Base-by-base conservation (phyloP, 805 yeast species). In the Isabelozyma rhagii region DNA sequence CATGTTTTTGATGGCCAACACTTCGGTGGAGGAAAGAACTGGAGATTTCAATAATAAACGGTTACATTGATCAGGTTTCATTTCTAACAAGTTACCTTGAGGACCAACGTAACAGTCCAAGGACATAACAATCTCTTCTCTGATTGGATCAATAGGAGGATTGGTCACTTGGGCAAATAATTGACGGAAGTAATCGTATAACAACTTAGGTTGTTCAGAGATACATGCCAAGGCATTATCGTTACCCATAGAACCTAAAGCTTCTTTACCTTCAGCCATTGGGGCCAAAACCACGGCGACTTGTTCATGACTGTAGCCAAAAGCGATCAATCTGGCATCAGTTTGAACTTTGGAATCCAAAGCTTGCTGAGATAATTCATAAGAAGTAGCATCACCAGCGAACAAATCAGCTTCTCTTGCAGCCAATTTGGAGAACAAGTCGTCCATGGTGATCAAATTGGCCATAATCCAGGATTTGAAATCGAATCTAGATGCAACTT, bases 211-310 rank as follows among this genome's bases (percentile, higher is more conserved):
- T 71, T 91, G 96, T 65, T 89, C 93, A 39, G 96, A 86, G 58
- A 93, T 74, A 72, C 99, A 94, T 0, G 98, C 98, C 56, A 93
- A 77, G 10, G 98, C 96, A 46, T 94, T 84, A 66, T 93, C 99
- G 65, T 93, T 93, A 78, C 99, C 99, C 99, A 93, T 93, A 15
- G 97, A 92, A 14, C 99, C 98, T 47, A 93, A 78, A 10, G 97
- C 91, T 73, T 93, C 99, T 66, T 92, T 93, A 53, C 93, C 97
- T 57, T 83, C 86, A 41, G 96, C 97, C 99, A 93, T 94, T 54
- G 98, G 98, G 7, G 87, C 94, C 58, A 93, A 75, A 41, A 94
- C 73, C 49, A 89, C 69, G 40, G 89, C 80, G 52, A 92, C 78
- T 71, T 93, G 98, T 72, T 93, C 99, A 61, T 85, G 86, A n/a